Percentiles rank a stretch among this genome's conserved stretches.
phyloP scores from a whole-genome alignment of 805 yeast species.

The Kluyveromyces lactis region DNA sequence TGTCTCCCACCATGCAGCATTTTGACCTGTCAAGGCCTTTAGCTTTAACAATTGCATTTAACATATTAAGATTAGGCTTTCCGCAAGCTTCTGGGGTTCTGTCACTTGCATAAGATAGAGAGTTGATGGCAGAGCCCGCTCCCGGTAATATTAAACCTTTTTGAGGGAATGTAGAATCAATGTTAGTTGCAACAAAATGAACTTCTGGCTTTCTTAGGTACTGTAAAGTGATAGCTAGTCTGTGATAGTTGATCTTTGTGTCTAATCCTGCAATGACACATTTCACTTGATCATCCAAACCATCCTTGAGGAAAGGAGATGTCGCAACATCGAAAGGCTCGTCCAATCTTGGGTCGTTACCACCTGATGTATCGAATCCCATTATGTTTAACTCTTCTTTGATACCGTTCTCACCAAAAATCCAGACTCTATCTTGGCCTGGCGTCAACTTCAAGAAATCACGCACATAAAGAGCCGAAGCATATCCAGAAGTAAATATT shows the following conservation, averaged over 20 bases:
- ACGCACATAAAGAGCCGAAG: slow-evolving; percentile 78
- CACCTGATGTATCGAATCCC: slow-evolving; percentile 78
- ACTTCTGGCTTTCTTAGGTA: slow-evolving; percentile 56
- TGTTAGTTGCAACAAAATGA: slow-evolving; percentile 84
- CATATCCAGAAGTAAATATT: slow-evolving; percentile 86
- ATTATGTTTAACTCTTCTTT: slow-evolving; percentile 65
- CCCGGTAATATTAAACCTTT: slow-evolving; percentile 85
- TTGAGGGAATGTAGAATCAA: slow-evolving; percentile 90
- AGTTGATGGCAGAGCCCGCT: slow-evolving; percentile 84
- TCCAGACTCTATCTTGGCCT: slow-evolving; percentile 70
- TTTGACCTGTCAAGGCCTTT: slow-evolving; percentile 45
- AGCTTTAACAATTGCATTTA: slow-evolving; percentile 75
- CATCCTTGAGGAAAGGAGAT: slow-evolving; percentile 36
- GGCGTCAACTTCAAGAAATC: slow-evolving; percentile 68
- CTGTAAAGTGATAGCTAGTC: slow-evolving; percentile 73
- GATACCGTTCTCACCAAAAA: slow-evolving; percentile 83
- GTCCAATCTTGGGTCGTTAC: slow-evolving; percentile 56
- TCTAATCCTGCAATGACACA: slow-evolving; percentile 89
- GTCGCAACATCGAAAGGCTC: slow-evolving; percentile 49
- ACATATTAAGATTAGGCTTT: slow-evolving; percentile 83
- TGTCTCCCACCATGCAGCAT: slow-evolving; percentile 91
- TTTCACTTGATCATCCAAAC: slow-evolving; percentile 67
- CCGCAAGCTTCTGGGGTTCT: slow-evolving; percentile 87
- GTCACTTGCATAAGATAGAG: slow-evolving; percentile 67
- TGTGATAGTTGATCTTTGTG: slow-evolving; percentile 66